These are phyloP conservation scores for Yamadazyma sp. DNA, from an alignment of 1,139 yeast species.

Conservation along the genomic window DNA sequence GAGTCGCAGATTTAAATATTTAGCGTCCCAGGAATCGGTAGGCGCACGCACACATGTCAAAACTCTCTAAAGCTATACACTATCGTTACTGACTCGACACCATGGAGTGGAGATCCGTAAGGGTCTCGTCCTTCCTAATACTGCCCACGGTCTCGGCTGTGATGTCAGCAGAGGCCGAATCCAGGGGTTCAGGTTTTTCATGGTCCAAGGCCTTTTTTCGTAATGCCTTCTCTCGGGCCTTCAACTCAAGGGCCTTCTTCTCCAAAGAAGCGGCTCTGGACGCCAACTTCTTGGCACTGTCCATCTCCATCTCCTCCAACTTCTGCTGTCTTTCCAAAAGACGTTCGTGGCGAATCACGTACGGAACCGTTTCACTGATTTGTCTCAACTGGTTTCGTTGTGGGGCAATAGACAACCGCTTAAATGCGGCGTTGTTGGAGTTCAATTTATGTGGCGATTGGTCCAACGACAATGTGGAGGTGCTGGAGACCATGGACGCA, in stretches of 20 bases:
- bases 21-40: too few relatives aligned
- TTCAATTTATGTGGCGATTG: constrained; percentile 24
- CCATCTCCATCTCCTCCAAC: constrained; percentile 74
- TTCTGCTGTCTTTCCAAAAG: constrained; percentile 73
- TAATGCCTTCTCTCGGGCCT: constrained; percentile 59
- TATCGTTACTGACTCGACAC: constrained; percentile 1
- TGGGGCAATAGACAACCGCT: constrained; percentile 57
- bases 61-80: too few relatives aligned
- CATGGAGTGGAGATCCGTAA: constrained; percentile 51
- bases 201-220: constrained; percentile 35
- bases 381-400: constrained; percentile 71
- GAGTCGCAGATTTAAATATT: too few relatives aligned
- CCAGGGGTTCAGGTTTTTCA: constrained; percentile 1
- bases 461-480: constrained; percentile 31
- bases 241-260: constrained; percentile 71
- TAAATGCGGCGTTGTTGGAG: constrained; percentile 48
- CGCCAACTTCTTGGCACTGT: constrained; percentile 71
- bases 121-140: constrained; percentile 47
- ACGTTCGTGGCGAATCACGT: constrained; percentile 73
- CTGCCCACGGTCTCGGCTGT: constrained; percentile 4
- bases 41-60: too few relatives aligned
- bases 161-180: background rate
- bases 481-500: constrained; percentile 31
- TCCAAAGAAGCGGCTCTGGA: constrained; percentile 74
- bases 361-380: constrained; percentile 79